Base-by-base conservation (phyloP, 176 grass and related monocot genomes). In the Saccharum spontaneum region DNA sequence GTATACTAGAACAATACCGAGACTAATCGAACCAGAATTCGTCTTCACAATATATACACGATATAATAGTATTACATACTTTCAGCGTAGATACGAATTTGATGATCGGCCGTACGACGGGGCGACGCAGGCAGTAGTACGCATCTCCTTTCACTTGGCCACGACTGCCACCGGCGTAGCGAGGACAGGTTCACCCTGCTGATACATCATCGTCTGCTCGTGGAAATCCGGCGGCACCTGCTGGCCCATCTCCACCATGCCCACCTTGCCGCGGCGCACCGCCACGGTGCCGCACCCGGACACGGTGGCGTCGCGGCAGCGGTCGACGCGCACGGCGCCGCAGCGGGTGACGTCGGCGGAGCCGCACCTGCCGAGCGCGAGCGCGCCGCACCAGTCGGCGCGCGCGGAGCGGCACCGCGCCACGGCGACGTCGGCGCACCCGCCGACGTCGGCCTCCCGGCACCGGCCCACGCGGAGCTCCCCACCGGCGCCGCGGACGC, bases 371-470 rank as follows among this genome's bases (percentile, higher is more conserved):
- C 46, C 37, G 22, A 93, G 62, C 6, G 82, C 80, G 9, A 93
- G 73, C 71, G 75, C 84, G 64, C 91, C 85, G 64, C 85, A 90
- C 88, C 91, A 90, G 88, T 93, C 88, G 5, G 80, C 88, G 43
- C 78, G 83, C 67, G 86, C 84, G 3, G 66, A 34, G 54, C 80
- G 86, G 64, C 87, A 90, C 24, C 85, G 81, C 1, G 43, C 86
- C 57, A 90, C 70, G 46, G 61, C 48, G 12, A 77, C 87, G 67
- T 90, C 88, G 22, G 75, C 77, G 77, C 90, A 90, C 63, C 80
- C 86, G 67, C 26, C 87, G 12, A 92, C 54, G 50, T 92, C 80
- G 23, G 69, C 87, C 71, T 89, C 84, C 67, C 78, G 45, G 84
- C 90, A 92, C 39, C 84, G 68, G 2, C 66, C 85, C 9, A 89